phyloP scores from a whole-genome alignment of 2,329 filamentous ascomycete genomes.

The Alternaria panax region DNA sequence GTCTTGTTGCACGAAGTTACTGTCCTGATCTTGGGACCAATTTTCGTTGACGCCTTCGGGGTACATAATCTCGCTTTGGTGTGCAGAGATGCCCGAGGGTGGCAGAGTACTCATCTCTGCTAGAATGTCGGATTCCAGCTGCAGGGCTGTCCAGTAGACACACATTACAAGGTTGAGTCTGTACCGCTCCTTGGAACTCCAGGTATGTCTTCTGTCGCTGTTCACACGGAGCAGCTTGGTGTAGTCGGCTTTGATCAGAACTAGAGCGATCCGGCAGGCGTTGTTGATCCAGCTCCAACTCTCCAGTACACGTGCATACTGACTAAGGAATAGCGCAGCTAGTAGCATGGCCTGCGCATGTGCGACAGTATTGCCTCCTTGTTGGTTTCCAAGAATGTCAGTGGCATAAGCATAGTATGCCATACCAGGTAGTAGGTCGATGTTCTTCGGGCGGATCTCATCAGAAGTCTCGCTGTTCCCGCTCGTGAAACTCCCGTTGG shows the following conservation, averaged over 20 bases:
- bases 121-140: conserved; percentile 91
- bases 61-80: conserved; percentile 69
- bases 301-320: conserved; percentile 84
- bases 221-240: conserved; percentile 35
- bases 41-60: conserved; percentile 65
- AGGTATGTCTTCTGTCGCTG: conserved; percentile 20
- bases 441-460: conserved; percentile 62
- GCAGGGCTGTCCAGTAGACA: conserved; percentile 92
- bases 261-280: conserved; percentile 68
- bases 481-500: conserved; percentile 47
- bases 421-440: conserved; percentile 86
- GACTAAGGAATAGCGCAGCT: conserved; percentile 86
- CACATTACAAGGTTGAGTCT: conserved; percentile 58
- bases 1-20: conserved; percentile 11
- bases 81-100: conserved; percentile 65
- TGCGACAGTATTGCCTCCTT: conserved; percentile 78
- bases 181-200: conserved; percentile 38
- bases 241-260: conserved; percentile 72
- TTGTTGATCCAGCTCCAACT: conserved; percentile 76
- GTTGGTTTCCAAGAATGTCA: conserved; percentile 83
- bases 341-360: conserved; percentile 87
- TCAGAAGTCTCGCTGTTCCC: conserved; percentile 36
- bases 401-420: conserved; percentile 88
- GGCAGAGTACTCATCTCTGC: conserved; percentile 77
- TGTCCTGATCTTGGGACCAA: conserved; percentile 27